phyloP scores from a whole-genome alignment of 1,284 basidiomycete species.

The Ustilago hordei region DNA sequence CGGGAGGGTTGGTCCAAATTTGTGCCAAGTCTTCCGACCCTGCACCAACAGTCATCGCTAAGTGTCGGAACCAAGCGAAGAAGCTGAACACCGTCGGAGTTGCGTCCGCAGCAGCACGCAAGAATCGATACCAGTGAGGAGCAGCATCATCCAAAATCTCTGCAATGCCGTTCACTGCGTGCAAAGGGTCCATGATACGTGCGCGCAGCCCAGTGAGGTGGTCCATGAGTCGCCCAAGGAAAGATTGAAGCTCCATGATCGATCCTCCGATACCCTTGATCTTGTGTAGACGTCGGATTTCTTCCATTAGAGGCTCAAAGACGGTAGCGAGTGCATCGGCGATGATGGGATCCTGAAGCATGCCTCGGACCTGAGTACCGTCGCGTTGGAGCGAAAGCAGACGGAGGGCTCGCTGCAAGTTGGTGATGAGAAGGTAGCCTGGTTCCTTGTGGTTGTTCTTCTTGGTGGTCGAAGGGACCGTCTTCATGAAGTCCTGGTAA shows the following conservation, averaged over 20 bases:
- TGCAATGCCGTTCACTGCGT: conserved; percentile 60
- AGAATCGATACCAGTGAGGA: conserved; percentile 55
- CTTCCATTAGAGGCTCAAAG: conserved; percentile 62
- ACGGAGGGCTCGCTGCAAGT: conserved; percentile 62
- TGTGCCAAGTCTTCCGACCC: conserved; percentile 58
- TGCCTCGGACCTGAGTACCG: conserved; percentile 63
- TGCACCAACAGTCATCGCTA: conserved; percentile 59
- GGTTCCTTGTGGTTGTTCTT: conserved; percentile 59
- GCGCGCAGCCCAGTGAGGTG: conserved; percentile 61
- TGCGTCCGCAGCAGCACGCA: conserved; percentile 48
- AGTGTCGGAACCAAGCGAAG: conserved; percentile 65
- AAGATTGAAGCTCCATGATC: conserved; percentile 50
- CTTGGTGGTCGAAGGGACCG: conserved; percentile 50
- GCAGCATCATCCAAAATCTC: conserved; percentile 62
- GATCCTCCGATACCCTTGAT: conserved; percentile 53
- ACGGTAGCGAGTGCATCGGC: conserved; percentile 52
- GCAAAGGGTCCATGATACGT: conserved; percentile 62
- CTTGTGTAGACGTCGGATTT: conserved; percentile 58
- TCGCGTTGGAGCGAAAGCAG: conserved; percentile 64
- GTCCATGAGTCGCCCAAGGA: conserved; percentile 55
- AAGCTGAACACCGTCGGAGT: conserved; percentile 59
- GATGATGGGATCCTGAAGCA: conserved; percentile 61
- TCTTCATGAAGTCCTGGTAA: conserved; percentile 60
- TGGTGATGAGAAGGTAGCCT: conserved; percentile 57
- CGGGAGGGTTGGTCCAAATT: conserved; percentile 57